Conservation (phyloP, 768 basidiomycete genomes). For the Fomitopsis serialis region DNA sequence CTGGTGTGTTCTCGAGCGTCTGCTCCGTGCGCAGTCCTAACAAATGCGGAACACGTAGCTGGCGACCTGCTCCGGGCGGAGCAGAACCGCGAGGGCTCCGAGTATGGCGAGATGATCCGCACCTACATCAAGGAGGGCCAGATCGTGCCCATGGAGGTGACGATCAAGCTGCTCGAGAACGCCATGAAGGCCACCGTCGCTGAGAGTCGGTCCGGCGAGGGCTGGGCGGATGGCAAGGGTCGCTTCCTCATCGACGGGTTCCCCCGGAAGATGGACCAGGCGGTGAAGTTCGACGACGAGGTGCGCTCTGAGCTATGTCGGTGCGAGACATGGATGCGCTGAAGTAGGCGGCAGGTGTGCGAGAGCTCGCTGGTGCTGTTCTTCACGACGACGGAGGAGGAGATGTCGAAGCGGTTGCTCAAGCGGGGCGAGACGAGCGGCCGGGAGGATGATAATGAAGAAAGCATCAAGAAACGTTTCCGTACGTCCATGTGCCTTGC, state of each 20-base stretch:
- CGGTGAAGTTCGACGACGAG: slow-evolving; percentile 80
- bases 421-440: slow-evolving; percentile 93
- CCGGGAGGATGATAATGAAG: slow-evolving; percentile 91
- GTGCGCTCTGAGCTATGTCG: slow-evolving; percentile 35
- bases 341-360: slow-evolving; percentile 60
- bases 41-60: slow-evolving; percentile 39
- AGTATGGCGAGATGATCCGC: slow-evolving; percentile 80
- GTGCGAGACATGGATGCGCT: not conserved
- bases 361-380: slow-evolving; percentile 74
- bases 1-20: slow-evolving; percentile 49
- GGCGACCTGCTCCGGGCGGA: slow-evolving; percentile 98
- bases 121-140: slow-evolving; percentile 85
- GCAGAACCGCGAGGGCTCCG: slow-evolving; percentile 79
- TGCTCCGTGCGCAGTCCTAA: not conserved
- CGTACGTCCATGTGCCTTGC: slow-evolving; percentile 38
- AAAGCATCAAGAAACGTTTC: slow-evolving; percentile 97
- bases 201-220: slow-evolving; percentile 36
- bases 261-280: slow-evolving; percentile 99
- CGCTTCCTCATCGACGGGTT: slow-evolving; percentile 97
- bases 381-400: slow-evolving; percentile 81
- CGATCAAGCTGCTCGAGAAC: slow-evolving; percentile 90
- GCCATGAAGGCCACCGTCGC: slow-evolving; percentile 71
- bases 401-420: slow-evolving; percentile 81
- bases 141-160: slow-evolving; percentile 96
- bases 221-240: slow-evolving; percentile 68